Evolutionary conservation across 768 basidiomycete species (phyloP).

Genomic region (Collybia mongolica): DNA sequence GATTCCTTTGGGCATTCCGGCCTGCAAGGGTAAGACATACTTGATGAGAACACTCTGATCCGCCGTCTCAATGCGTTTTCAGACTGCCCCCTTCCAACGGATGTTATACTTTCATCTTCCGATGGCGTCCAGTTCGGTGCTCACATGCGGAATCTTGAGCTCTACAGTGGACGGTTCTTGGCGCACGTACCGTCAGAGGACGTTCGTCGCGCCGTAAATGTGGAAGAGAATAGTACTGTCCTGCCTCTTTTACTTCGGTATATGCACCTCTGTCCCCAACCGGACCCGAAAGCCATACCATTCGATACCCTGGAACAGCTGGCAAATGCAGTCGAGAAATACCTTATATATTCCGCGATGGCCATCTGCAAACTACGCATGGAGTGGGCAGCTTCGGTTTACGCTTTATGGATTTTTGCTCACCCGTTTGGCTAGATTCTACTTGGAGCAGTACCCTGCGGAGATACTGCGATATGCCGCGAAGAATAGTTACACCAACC

Average conservation of each 20-base stretch:
- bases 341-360: slow-evolving; percentile 18
- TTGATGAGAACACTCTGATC: too few species aligned
- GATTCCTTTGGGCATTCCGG: too few species aligned
- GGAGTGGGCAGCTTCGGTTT: slow-evolving; percentile 7
- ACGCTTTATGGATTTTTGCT: too few species aligned
- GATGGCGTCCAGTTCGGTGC: slow-evolving; percentile 4
- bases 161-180: slow-evolving; percentile 1
- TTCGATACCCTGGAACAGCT: slow-evolving; percentile 10
- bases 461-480: slow-evolving; percentile 4
- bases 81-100: slow-evolving; percentile 3
- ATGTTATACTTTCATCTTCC: slow-evolving; percentile 3
- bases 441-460: slow-evolving; percentile 1
- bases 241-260: slow-evolving; percentile 17
- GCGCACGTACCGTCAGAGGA: background rate
- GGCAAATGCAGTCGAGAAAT: slow-evolving; percentile 24
- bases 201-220: background rate
- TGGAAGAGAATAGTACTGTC: slow-evolving; percentile 12
- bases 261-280: slow-evolving; percentile 19
- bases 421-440: background rate
- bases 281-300: slow-evolving; percentile 10
- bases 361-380: slow-evolving; percentile 14
- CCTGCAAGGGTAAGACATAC: too few species aligned
- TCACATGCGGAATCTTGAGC: slow-evolving; percentile 6
- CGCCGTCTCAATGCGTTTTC: too few species aligned
- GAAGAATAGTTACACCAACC: slow-evolving; percentile 2